phyloP scores from a whole-genome alignment of 2,329 filamentous ascomycete species.

The Sarocladium oryzae region DNA sequence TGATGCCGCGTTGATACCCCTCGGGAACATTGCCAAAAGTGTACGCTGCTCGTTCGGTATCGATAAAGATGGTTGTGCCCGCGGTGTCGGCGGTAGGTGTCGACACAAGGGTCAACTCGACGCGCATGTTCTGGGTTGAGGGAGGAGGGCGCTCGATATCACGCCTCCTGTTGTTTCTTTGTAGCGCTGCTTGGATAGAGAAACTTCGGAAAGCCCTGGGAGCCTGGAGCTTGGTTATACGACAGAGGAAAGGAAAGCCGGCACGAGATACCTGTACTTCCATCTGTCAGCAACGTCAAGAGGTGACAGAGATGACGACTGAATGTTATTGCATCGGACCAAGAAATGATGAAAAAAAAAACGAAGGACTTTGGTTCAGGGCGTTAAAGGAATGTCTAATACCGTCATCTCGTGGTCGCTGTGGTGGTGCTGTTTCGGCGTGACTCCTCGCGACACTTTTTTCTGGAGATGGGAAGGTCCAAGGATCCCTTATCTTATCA shows the following conservation, averaged over 20 bases:
- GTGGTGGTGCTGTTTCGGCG: background rate
- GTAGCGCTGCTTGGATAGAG: background rate
- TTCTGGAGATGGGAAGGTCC: background rate
- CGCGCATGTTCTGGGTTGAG: background rate
- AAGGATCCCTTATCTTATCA: background rate
- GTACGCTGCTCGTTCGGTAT: constrained; percentile 78
- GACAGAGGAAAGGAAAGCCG: background rate
- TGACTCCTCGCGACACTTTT: constrained; percentile 4
- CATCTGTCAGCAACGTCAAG: background rate
- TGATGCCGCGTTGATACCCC: constrained; percentile 73
- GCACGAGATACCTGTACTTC: background rate
- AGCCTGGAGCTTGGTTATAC: background rate
- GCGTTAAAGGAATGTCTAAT: background rate
- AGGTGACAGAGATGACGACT: background rate
- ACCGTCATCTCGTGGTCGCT: background rate
- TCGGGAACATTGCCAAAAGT: constrained; percentile 78
- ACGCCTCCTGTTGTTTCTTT: background rate
- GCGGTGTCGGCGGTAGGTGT: constrained; percentile 80
- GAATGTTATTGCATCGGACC: background rate
- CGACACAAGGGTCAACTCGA: constrained; percentile 65
- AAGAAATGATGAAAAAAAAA: too few species aligned
- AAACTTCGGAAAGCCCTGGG: background rate
- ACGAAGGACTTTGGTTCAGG: background rate
- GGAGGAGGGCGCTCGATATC: background rate
- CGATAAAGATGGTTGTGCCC: constrained; percentile 69